Percentiles rank a stretch among this genome's conserved stretches.
Conservation (phyloP, 371 early-diverging fungal genomes). For the Phascolomyces articulosus region DNA sequence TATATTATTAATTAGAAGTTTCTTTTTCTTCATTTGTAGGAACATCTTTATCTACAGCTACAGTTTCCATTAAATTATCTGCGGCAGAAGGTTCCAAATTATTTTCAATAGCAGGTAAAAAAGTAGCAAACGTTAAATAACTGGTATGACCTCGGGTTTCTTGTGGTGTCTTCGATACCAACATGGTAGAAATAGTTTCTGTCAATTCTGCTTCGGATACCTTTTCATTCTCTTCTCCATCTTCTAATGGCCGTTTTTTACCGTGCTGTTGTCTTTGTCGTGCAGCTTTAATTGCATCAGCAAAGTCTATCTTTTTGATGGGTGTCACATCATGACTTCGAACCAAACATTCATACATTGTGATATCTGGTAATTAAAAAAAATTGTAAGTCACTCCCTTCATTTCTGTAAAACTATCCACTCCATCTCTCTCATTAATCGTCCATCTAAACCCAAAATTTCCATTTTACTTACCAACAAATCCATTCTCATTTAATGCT, state of each 20-base stretch:
- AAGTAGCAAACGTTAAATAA: constrained; percentile 90
- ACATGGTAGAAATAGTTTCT: constrained; percentile 36
- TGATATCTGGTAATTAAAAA: constrained; percentile 71
- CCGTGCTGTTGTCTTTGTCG: constrained; percentile 35
- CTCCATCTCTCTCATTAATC: no score
- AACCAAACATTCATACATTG: constrained; percentile 81
- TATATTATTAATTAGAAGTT: no score
- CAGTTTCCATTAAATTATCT: constrained; percentile 8
- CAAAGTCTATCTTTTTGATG: constrained; percentile 51
- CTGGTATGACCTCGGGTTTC: constrained; percentile 87
- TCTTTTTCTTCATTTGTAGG: not conserved
- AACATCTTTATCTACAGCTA: not conserved
- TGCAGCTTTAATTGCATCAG: constrained; percentile 52
- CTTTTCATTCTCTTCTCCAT: constrained; percentile 11
- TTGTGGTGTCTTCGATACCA: constrained; percentile 43
- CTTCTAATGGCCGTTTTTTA: constrained; percentile 31
- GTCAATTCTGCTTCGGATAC: constrained; percentile 18
- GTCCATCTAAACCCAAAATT: no score
- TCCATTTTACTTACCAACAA: constrained; percentile 69
- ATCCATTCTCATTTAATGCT: constrained; percentile 78
- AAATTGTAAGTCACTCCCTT: not conserved
- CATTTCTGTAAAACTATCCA: not conserved
- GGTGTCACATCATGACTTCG: constrained; percentile 62
- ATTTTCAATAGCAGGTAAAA: constrained; percentile 54
- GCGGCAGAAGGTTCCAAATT: constrained; percentile 8